phyloP scores from a whole-genome alignment of 805 yeast genomes.

The Wickerhamomyces xylosicus region DNA sequence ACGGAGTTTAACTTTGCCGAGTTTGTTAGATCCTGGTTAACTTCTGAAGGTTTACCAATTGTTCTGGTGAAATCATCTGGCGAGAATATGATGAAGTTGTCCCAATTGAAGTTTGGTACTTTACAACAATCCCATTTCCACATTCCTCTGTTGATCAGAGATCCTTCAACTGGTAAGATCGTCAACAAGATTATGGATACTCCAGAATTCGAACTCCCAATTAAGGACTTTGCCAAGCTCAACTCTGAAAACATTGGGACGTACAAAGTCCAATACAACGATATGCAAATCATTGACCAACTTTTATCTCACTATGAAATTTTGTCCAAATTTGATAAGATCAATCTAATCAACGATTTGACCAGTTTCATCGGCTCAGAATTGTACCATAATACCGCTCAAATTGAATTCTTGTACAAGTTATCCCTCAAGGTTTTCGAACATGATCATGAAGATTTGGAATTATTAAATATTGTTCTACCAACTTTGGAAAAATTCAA shows the following conservation, averaged over 20 bases:
- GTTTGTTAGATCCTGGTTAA: conserved; percentile 42
- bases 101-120: conserved; percentile 29
- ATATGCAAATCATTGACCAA: conserved; percentile 17
- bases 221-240: conserved; percentile 25
- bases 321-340: conserved; percentile 19
- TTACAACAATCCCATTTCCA: conserved; percentile 31
- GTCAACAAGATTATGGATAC: conserved; percentile 34
- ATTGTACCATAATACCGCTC: conserved; percentile 16
- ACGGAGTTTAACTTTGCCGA: conserved; percentile 38
- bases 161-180: conserved; percentile 22
- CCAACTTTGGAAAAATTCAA: conserved; percentile 16
- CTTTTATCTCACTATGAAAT: conserved; percentile 14
- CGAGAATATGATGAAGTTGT: conserved; percentile 17
- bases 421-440: conserved; percentile 14
- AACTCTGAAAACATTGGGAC: conserved; percentile 38
- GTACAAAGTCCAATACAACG: conserved; percentile 37
- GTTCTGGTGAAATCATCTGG: conserved; percentile 25
- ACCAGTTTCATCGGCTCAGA: conserved; percentile 20
- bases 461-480: conserved; percentile 20
- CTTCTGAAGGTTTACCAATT: conserved; percentile 50
- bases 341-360: conserved; percentile 25
- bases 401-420: conserved; percentile 19
- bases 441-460: conserved; percentile 10
- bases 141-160: conserved; percentile 42
- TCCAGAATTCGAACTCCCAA: conserved; percentile 19